Evolutionary conservation across 1,284 basidiomycete species (phyloP), one percentile per base, ranked within the genome.

Genomic region (Jaminaea rosea): DNA sequence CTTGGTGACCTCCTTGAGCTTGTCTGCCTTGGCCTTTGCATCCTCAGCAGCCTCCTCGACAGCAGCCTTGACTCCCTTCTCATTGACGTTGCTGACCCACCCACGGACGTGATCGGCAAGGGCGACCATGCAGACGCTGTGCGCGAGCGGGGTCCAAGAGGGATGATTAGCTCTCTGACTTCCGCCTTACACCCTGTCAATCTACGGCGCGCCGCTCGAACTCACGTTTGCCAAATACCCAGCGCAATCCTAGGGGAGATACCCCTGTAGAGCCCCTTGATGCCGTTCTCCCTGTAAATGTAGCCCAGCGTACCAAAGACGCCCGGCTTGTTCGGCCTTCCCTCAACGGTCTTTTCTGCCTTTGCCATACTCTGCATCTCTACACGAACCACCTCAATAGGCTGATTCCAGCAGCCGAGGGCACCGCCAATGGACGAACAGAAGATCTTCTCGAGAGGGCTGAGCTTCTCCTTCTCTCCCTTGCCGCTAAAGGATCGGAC

Each of bases 331-430:
- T 75, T 77, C 2, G 90, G 90, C 46, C 89, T 83, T 72, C 88
- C 88, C 41, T 80, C 78, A 60, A 80, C 80, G 21, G 34, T 80
- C 49, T 84, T 82, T 29, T 80, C 79, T 69, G 75, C 74, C 68
- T 97, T 97, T 32, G 88, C 83, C 84, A 97, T 94, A 44, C 89
- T 93, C 83, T 99, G 94, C 94, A 99, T 98, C 87, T 93, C 89
- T 32, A 93, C 88, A 53, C 90, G 85, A 59, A 93, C 82, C 60
- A 94, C 90, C 78, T 99, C 94, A 65, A 98, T 98, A 41, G 94
- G 94, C 77, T 99, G 94, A 76, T 99, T 99, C 94, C 94, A 99
- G 44, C 91, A 96, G 13, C 88, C 93, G 50, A 98, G 79, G 44
- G 94, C 92, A 76, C 94, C 94, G 26, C 79, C 93, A 60, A 97